Base-by-base conservation (phyloP, 352 stramenopile genomes). In the Phytophthora citricola region DNA sequence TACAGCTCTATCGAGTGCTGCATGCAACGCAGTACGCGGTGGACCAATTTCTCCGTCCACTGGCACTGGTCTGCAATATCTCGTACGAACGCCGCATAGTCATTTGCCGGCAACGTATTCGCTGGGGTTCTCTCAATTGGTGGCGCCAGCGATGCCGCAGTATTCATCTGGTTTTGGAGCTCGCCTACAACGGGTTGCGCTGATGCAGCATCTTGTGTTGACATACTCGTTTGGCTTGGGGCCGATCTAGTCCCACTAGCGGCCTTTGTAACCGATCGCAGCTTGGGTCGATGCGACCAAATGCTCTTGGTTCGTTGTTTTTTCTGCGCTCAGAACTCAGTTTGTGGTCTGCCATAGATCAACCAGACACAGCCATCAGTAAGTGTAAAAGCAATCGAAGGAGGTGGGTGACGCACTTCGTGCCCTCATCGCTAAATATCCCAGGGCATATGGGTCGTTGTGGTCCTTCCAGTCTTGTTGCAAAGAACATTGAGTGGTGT, bases 381-480 rank as follows among this genome's bases (percentile, higher is more conserved):
- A 26, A 38, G 34, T 8, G 5, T 48, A 7, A 48, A 54, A 47
- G 15, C 3, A 24, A 49, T 40, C 22, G 17, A 3, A 38, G 39
- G 5, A 52, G 31, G 5, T 9, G 39, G 31, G 36, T n/a, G 24
- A 51, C 78, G 48, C 75, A 89, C 80, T 68, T 10, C 78, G 44
- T 10, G 60, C 51, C 34, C 80, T 89, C 12, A 91, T 40, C 10
- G 85, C 83, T 38, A 73, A 38, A 46, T 75, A 80, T 29, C 76
- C 82, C 36, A 90, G 32, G 2, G 81, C 74, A 38, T 82, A 84
- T 3, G 85, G 79, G 32, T 93, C 83, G n/a, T 77, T 74, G 5
- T 24, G 63, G 40, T 93, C 69, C 9, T 15, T 75, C 81, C 81
- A 90, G 32, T 90, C 81, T 90, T 49, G 3, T 8, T 9, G 22